These are phyloP conservation scores for Zopfia rhizophila DNA, from an alignment of 2,329 filamentous ascomycete species.

Conservation along the genomic window DNA sequence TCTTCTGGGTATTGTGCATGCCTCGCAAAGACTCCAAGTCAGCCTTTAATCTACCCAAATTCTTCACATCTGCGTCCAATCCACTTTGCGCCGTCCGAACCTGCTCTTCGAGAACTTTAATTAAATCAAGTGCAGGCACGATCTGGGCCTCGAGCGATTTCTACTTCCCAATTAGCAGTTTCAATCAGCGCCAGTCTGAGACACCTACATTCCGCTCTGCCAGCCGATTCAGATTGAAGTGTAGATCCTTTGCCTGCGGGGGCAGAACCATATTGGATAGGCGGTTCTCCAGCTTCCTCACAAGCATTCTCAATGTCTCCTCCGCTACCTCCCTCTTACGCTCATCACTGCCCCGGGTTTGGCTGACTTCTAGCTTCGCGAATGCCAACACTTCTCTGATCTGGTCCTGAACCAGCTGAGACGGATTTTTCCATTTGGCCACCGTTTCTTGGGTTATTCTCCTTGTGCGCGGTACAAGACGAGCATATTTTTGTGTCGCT, in stretches of 20 bases:
- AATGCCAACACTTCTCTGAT: constrained; percentile 67
- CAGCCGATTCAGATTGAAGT: constrained; percentile 73
- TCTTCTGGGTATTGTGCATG: constrained; percentile 44
- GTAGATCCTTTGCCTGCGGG: constrained; percentile 60
- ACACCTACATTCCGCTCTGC: constrained; percentile 64
- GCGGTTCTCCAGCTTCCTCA: constrained; percentile 67
- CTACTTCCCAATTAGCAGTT: constrained; percentile 14
- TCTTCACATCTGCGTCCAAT: constrained; percentile 39
- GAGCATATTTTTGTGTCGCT: constrained; percentile 33
- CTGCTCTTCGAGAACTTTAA: constrained; percentile 69
- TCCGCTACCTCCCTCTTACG: constrained; percentile 63
- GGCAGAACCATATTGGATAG: constrained; percentile 74
- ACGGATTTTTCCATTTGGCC: constrained; percentile 65
- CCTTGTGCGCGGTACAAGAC: constrained; percentile 47
- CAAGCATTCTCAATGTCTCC: constrained; percentile 65
- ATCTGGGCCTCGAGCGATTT: constrained; percentile 67
- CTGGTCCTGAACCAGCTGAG: constrained; percentile 64
- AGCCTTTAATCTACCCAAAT: constrained; percentile 40
- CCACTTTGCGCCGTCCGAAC: constrained; percentile 64
- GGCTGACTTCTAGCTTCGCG: constrained; percentile 70
- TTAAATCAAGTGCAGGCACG: constrained; percentile 70
- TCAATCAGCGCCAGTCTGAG: constrained; percentile 2
- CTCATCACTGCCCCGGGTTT: constrained; percentile 62
- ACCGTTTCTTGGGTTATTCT: constrained; percentile 50
- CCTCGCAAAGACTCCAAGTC: constrained; percentile 40